A percentile compares a stretch with the other conserved stretches of the same genome.
phyloP scores from a whole-genome alignment of 257 asterid species.

The Primulina eburnea region DNA sequence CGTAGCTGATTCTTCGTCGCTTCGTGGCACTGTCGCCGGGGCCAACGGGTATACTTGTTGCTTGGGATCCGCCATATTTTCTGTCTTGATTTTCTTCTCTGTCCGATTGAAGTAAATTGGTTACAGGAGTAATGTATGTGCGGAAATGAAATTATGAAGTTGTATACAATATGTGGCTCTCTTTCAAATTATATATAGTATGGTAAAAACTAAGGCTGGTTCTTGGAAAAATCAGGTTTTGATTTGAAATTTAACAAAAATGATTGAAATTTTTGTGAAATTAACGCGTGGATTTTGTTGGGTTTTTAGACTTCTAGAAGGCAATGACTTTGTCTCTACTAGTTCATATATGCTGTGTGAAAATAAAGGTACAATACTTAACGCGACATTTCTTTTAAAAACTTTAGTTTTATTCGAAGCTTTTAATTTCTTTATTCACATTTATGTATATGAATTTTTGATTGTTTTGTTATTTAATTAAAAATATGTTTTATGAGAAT shows the following conservation, averaged over 20 bases:
- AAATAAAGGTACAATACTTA: neutral
- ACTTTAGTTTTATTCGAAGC: neutral
- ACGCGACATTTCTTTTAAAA: too few relatives aligned
- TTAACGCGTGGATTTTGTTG: conserved; percentile 20
- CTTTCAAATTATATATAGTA: neutral
- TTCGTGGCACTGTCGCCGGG: conserved; percentile 38
- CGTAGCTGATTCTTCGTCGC: conserved; percentile 37
- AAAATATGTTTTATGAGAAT: too few relatives aligned
- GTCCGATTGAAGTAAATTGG: too few relatives aligned
- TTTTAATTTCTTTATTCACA: neutral
- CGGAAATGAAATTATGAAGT: neutral
- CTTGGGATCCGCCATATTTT: conserved; percentile 30
- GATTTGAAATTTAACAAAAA: conserved; percentile 14
- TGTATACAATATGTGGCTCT: neutral
- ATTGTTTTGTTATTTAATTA: too few relatives aligned
- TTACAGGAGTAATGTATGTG: too few relatives aligned
- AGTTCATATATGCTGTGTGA: neutral
- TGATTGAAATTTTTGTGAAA: neutral
- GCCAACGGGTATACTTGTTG: conserved; percentile 43
- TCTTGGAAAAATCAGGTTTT: conserved; percentile 19
- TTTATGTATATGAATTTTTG: too few relatives aligned
- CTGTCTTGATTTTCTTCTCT: too few relatives aligned
- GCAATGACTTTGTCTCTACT: neutral
- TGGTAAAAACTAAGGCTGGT: neutral
- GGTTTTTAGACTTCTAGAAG: conserved; percentile 5